Evolutionary conservation across 176 grass and related monocot species (phyloP).

Genomic region (Carex myosuroides): DNA sequence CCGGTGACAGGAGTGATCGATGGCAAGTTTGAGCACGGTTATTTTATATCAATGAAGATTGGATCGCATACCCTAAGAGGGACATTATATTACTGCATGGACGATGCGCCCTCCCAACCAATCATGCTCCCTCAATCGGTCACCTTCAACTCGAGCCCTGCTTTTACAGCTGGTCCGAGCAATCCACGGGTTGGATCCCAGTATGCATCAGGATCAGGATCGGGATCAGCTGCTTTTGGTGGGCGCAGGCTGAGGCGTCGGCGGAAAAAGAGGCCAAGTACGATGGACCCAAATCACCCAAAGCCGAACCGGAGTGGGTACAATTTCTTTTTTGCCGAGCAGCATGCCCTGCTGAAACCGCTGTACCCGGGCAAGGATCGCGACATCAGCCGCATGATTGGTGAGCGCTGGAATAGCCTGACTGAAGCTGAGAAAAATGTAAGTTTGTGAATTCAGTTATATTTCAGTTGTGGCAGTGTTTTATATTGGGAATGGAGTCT

Average conservation of each 20-base stretch:
- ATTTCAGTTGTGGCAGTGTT: background rate
- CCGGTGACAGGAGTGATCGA: slow-evolving; percentile 70
- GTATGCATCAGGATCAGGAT: background rate
- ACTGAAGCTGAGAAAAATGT: slow-evolving; percentile 78
- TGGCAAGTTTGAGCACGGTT: slow-evolving; percentile 88
- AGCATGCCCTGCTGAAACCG: slow-evolving; percentile 74
- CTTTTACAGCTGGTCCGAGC: slow-evolving; percentile 28
- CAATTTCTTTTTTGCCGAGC: slow-evolving; percentile 95
- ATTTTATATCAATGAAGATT: slow-evolving; percentile 68
- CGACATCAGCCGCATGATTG: slow-evolving; percentile 83
- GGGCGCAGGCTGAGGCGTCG: slow-evolving; percentile 28
- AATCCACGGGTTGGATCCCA: slow-evolving; percentile 15
- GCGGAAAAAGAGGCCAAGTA: slow-evolving; percentile 59
- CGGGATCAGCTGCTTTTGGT: background rate
- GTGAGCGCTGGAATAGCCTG: slow-evolving; percentile 68
- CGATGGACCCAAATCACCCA: slow-evolving; percentile 70
- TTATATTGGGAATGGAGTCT: background rate
- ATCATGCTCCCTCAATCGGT: background rate
- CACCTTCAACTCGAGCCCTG: background rate
- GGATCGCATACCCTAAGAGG: slow-evolving; percentile 72
- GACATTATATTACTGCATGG: slow-evolving; percentile 62
- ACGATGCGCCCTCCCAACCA: slow-evolving; percentile 21
- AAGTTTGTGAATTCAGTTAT: slow-evolving; percentile 23
- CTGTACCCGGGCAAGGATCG: slow-evolving; percentile 67
- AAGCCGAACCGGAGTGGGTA: slow-evolving; percentile 94